These are phyloP conservation scores for Tylopilus sp. DNA, from an alignment of 768 basidiomycete species.

Conservation along the genomic window DNA sequence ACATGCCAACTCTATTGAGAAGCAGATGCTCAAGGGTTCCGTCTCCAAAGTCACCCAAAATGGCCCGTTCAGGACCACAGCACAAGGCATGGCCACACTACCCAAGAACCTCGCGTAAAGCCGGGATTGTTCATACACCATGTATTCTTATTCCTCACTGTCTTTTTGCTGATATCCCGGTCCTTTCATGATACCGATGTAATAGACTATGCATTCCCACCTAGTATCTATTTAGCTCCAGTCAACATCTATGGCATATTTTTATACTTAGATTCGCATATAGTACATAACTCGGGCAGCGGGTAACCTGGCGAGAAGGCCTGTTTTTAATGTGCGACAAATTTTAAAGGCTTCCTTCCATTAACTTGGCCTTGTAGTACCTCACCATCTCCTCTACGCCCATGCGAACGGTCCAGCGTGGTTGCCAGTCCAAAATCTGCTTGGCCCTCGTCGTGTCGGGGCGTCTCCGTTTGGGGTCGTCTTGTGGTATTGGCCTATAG, in stretches of 20 bases:
- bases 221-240: constrained; percentile 11
- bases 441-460: constrained; percentile 93
- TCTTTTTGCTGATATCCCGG: constrained; percentile 6
- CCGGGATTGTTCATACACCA: neutral
- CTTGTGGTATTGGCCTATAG: constrained; percentile 79
- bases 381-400: constrained; percentile 94
- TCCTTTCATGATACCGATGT: constrained; percentile 14
- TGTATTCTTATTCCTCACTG: constrained; percentile 11
- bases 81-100: constrained; percentile 9
- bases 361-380: constrained; percentile 89
- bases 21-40: constrained; percentile 49
- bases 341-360: constrained; percentile 69
- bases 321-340: neutral
- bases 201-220: constrained; percentile 1
- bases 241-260: neutral
- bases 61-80: constrained; percentile 10
- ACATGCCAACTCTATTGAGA: constrained; percentile 41
- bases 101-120: constrained; percentile 12
- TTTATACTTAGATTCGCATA: constrained; percentile 19
- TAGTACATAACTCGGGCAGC: constrained; percentile 4
- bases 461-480: constrained; percentile 92
- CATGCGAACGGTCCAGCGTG: constrained; percentile 89
- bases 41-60: constrained; percentile 46
- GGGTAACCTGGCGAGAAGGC: neutral
- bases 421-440: constrained; percentile 82